Evolutionary conservation across 2,329 filamentous ascomycete species (phyloP).

Genomic region (Blumeriella jaapii): DNA sequence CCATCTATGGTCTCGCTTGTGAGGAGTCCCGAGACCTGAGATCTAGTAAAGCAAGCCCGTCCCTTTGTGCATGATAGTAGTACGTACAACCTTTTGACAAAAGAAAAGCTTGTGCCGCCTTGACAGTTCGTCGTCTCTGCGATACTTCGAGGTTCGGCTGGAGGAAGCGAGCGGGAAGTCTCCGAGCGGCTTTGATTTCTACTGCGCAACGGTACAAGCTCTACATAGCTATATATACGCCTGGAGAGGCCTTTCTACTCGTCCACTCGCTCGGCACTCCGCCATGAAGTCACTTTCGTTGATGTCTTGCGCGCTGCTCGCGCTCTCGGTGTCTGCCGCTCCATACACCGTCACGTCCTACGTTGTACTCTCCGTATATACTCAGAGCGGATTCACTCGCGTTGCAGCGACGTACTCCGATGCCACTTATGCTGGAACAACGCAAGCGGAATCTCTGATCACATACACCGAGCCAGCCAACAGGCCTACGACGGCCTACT

Average conservation of each 20-base stretch:
- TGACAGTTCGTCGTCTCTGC: too few species aligned
- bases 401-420: not conserved
- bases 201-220: not conserved
- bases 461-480: conserved; percentile 8
- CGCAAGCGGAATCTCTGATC: not conserved
- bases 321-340: conserved; percentile 11
- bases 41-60: too few species aligned
- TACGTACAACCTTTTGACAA: too few species aligned
- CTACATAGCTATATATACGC: not conserved
- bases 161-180: too few species aligned
- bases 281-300: conserved; percentile 6
- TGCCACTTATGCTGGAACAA: not conserved
- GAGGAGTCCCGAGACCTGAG: too few species aligned
- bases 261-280: conserved; percentile 7
- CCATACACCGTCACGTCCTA: conserved; percentile 17
- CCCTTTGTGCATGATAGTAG: too few species aligned
- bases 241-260: conserved; percentile 13
- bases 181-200: too few species aligned
- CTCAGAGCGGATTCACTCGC: conserved; percentile 2
- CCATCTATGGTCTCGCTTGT: too few species aligned
- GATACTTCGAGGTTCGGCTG: too few species aligned
- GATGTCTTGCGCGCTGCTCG: conserved; percentile 4
- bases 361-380: conserved; percentile 13
- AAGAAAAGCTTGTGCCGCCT: too few species aligned
- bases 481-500: conserved; percentile 4